phyloP scores from a whole-genome alignment of 805 yeast species.

The Kodamaea kaohsiungensis region DNA sequence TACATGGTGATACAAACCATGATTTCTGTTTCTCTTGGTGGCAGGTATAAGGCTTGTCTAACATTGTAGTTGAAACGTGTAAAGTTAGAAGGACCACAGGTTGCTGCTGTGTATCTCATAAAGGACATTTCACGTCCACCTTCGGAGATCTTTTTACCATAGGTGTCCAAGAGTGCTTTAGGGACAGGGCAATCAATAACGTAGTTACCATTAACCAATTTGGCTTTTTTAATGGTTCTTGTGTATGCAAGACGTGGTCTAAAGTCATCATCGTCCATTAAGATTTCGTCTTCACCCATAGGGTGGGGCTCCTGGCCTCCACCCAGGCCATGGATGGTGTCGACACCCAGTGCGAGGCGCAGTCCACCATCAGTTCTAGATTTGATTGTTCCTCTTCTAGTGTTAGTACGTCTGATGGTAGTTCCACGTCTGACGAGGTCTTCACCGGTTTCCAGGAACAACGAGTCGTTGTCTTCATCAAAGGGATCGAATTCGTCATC shows the following conservation, averaged over 20 bases:
- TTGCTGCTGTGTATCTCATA: slow-evolving; percentile 92
- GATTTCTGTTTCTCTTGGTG: slow-evolving; percentile 80
- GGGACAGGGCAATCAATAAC: slow-evolving; percentile 47
- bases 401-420: slow-evolving; percentile 26
- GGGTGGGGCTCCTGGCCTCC: neutral
- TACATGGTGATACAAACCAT: slow-evolving; percentile 66
- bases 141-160: slow-evolving; percentile 36
- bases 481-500: slow-evolving; percentile 41
- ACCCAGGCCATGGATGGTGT: neutral
- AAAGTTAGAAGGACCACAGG: slow-evolving; percentile 85
- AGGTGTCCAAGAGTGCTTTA: slow-evolving; percentile 34
- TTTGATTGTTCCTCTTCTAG: slow-evolving; percentile 13
- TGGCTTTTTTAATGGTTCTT: slow-evolving; percentile 46
- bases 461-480: slow-evolving; percentile 42
- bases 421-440: slow-evolving; percentile 34
- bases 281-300: slow-evolving; percentile 5
- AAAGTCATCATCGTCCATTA: slow-evolving; percentile 34
- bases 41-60: slow-evolving; percentile 76
- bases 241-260: slow-evolving; percentile 43
- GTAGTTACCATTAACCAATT: slow-evolving; percentile 53
- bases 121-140: slow-evolving; percentile 66
- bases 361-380: neutral
- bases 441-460: slow-evolving; percentile 43
- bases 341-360: slow-evolving; percentile 1
- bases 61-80: slow-evolving; percentile 64